Conservation (phyloP, 78 protist species). For the Diacronema lutheri region DNA sequence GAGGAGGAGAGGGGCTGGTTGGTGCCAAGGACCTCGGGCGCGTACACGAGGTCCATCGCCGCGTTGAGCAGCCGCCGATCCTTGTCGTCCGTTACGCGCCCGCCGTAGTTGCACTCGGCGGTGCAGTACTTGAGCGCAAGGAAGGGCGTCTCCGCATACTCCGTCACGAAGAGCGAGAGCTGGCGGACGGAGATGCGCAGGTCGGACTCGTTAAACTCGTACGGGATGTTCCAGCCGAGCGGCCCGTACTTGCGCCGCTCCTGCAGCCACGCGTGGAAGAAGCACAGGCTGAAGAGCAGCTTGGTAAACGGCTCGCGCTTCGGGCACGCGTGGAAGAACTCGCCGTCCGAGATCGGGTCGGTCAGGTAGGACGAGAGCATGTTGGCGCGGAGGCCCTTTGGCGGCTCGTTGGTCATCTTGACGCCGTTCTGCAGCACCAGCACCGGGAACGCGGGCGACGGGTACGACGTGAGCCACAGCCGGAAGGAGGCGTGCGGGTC, state of each 20-base stretch:
- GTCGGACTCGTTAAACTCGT: slow-evolving; percentile 59
- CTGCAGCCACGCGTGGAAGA: slow-evolving; percentile 47
- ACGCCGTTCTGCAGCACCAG: slow-evolving; percentile 68
- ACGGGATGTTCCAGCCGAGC: slow-evolving; percentile 66
- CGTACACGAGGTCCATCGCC: neutral
- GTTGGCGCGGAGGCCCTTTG: slow-evolving; percentile 51
- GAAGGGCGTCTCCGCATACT: slow-evolving; percentile 14
- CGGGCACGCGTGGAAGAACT: slow-evolving; percentile 13
- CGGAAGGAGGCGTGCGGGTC: slow-evolving; percentile 50
- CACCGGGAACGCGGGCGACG: slow-evolving; percentile 76
- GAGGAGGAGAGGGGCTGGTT: slow-evolving; percentile 50
- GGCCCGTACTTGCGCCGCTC: slow-evolving; percentile 58
- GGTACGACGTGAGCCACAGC: slow-evolving; percentile 72
- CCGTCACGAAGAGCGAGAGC: slow-evolving; percentile 35
- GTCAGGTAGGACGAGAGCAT: slow-evolving; percentile 3
- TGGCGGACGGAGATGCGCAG: slow-evolving; percentile 46
- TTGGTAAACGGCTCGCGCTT: slow-evolving; percentile 33
- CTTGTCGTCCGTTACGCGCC: slow-evolving; percentile 46
- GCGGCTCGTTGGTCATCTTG: slow-evolving; percentile 73
- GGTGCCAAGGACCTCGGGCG: slow-evolving; percentile 21
- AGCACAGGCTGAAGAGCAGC: slow-evolving; percentile 63
- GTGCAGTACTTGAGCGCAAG: slow-evolving; percentile 23
- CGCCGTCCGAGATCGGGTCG: slow-evolving; percentile 30
- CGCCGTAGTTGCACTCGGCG: slow-evolving; percentile 50
- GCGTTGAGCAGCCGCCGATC: slow-evolving; percentile 25